phyloP scores from a whole-genome alignment of 1,139 yeast species.

The Geotrichum fermentans region DNA sequence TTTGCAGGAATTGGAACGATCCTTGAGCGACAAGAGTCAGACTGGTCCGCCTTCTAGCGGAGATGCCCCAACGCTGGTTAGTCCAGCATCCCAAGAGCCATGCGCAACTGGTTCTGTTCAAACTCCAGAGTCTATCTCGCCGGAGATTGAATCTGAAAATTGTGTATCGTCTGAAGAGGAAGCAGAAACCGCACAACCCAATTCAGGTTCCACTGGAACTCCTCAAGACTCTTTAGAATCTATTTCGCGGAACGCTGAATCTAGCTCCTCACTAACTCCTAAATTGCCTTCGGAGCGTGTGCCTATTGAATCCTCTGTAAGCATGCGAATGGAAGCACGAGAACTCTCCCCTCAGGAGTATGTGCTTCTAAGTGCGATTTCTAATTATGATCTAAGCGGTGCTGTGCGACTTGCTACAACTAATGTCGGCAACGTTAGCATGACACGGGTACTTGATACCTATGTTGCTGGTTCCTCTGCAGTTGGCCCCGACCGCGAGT shows the following conservation, averaged over 20 bases:
- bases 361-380: conserved; percentile 11
- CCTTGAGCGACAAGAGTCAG: not conserved
- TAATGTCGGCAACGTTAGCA: conserved; percentile 11
- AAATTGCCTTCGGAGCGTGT: not conserved
- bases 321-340: not conserved
- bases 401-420: conserved; percentile 18
- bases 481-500: conserved; percentile 2
- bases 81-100: no score
- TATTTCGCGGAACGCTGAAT: not conserved
- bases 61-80: not conserved
- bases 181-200: not conserved
- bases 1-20: not conserved
- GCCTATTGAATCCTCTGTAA: no score
- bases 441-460: conserved; percentile 14
- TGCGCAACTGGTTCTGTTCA: no score
- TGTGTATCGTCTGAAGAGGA: not conserved
- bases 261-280: not conserved
- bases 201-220: not conserved
- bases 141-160: no score
- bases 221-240: no score
- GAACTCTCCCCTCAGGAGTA: conserved; percentile 12
- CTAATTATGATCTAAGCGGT: conserved; percentile 12
- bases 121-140: no score
- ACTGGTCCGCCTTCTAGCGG: not conserved
- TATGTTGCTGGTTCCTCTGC: conserved; percentile 6